Evolutionary conservation across 306 rosid genomes (phyloP), one percentile per base, ranked within the genome.

Genomic region (Lotus japonicus): DNA sequence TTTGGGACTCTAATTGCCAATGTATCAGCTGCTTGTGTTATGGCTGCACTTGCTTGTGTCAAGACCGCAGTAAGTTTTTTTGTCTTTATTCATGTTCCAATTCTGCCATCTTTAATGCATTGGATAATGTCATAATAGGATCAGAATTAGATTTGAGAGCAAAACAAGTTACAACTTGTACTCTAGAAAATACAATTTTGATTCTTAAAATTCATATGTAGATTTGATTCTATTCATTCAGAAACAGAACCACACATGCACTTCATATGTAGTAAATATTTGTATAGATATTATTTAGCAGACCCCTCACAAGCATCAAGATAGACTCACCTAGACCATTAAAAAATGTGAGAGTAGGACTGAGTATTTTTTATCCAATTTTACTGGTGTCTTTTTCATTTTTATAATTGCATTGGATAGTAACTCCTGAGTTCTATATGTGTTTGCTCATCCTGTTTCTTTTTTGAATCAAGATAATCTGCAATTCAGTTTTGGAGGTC

Each of bases 1-100:
- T 84, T 86, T 69, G 97, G 97, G 23, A 94, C 98, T 31, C 70
- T 90, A 17, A 82, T 79, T 70, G 97, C 97, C 11, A 94, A 90
- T 82, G 92, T 92, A 28, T 83, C 88, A 7, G 97, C 96, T 41
- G 89, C 97, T 63, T 88, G 86, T 49, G 19, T 86, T 75, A 85
- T 88, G 96, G 96, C 96, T 53, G 90, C 95, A 11, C 89, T 90
- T 17, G 61, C 96, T 35, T 77, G 68, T 19, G 21, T 79, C 48
- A 83, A 77, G 78, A 73, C 81, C 70, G 91, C 73, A 51, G 96
- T 87, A 68, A 71, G 83, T 75, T 72, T 53, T 52, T 43, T 42
- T 58, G n/a, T n/a, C 52, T 11, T 48, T 19, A 23, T 19, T 69
- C 53, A 19, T 53, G 7, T 44, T 57, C 45, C 18, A 61, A 17